phyloP scores from a whole-genome alignment of 768 basidiomycete species.

The Fibroporia radiculosa region DNA sequence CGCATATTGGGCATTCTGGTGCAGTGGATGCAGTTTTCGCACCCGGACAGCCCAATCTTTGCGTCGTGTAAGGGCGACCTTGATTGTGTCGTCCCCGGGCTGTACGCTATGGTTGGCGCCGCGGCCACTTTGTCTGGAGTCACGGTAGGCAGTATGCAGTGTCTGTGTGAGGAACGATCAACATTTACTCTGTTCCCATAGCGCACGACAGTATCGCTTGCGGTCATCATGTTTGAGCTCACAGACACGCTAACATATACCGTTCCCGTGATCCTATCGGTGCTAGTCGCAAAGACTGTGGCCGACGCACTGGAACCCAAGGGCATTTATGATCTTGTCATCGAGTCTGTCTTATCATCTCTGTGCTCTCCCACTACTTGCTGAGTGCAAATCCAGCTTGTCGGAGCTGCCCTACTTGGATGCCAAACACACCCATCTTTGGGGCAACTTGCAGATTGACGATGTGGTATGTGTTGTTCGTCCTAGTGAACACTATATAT shows the following conservation, averaged over 20 bases:
- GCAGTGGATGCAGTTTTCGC: slow-evolving; percentile 62
- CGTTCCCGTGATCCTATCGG: slow-evolving; percentile 80
- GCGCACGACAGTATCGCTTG: slow-evolving; percentile 87
- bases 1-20: slow-evolving; percentile 76
- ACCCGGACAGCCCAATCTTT: slow-evolving; percentile 60
- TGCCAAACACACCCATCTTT: slow-evolving; percentile 81
- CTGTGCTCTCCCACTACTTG: neutral
- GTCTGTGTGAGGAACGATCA: neutral
- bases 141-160: slow-evolving; percentile 47
- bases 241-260: slow-evolving; percentile 91
- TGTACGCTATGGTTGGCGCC: slow-evolving; percentile 96
- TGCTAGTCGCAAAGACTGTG: slow-evolving; percentile 86
- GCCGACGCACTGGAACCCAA: slow-evolving; percentile 87
- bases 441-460: slow-evolving; percentile 67
- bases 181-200: slow-evolving; percentile 27
- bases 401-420: slow-evolving; percentile 90
- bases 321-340: slow-evolving; percentile 95
- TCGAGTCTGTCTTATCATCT: slow-evolving; percentile 47
- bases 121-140: slow-evolving; percentile 94
- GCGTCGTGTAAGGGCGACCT: slow-evolving; percentile 52
- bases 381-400: slow-evolving; percentile 33
- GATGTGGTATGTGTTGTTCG: slow-evolving; percentile 62
- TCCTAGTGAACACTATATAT: neutral
- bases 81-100: slow-evolving; percentile 80
- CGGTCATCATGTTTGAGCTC: slow-evolving; percentile 94